Evolutionary conservation across 176 grass and related monocot species (phyloP).

Genomic region (Tuctoria greenei): DNA sequence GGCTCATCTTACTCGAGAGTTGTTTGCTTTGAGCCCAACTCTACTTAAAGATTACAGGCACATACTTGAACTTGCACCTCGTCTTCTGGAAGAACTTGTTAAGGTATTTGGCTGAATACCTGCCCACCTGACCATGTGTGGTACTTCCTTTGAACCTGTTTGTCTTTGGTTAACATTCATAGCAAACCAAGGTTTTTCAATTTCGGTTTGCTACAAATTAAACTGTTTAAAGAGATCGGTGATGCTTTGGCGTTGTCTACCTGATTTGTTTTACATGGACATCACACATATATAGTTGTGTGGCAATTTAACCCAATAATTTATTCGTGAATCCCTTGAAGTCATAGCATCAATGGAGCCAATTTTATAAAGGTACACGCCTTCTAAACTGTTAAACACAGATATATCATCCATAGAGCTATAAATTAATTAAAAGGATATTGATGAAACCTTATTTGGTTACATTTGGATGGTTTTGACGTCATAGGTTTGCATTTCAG

Average conservation of each 20-base stretch:
- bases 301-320: neutral
- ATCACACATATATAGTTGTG: neutral
- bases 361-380: neutral
- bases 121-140: neutral
- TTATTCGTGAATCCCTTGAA: neutral
- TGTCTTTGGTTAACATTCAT: neutral
- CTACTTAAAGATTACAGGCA: slow-evolving; percentile 84
- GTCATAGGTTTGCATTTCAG: neutral
- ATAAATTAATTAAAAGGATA: neutral
- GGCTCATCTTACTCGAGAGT: slow-evolving; percentile 86
- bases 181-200: neutral
- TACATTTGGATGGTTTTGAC: neutral
- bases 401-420: neutral
- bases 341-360: neutral
- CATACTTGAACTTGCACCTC: slow-evolving; percentile 99
- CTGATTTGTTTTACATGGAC: neutral
- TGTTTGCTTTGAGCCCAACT: slow-evolving; percentile 56
- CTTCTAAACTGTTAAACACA: neutral
- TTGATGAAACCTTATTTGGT: neutral
- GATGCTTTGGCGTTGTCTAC: slow-evolving; percentile 5
- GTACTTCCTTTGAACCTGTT: neutral
- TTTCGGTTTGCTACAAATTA: neutral
- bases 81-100: slow-evolving; percentile 91
- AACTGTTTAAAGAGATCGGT: neutral
- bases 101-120: slow-evolving; percentile 55